Evolutionary conservation across 1,284 basidiomycete species (phyloP).

Genomic region (Ceratobasidium sp.): DNA sequence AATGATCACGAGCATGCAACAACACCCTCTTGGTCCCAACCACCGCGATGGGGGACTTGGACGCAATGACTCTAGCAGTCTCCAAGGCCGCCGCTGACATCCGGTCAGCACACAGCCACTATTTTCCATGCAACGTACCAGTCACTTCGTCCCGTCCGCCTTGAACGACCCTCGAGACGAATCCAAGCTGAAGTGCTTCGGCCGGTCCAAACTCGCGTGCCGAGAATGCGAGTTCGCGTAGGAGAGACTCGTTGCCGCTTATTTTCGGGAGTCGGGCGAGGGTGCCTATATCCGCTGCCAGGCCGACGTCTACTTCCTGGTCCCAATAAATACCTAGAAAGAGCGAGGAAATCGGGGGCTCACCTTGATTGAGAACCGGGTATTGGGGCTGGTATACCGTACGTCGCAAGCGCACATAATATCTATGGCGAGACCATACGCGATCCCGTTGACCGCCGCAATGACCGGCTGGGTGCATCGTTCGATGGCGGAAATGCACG

Average conservation of each 20-base stretch:
- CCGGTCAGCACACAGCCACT: slow-evolving; percentile 51
- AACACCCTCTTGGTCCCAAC: slow-evolving; percentile 81
- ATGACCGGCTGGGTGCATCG: slow-evolving; percentile 85
- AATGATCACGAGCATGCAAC: slow-evolving; percentile 77
- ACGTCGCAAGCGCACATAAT: slow-evolving; percentile 83
- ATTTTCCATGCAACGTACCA: slow-evolving; percentile 42
- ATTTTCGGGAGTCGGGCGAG: slow-evolving; percentile 86
- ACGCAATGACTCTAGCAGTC: slow-evolving; percentile 70
- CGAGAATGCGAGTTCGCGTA: slow-evolving; percentile 81
- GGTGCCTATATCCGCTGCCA: slow-evolving; percentile 91
- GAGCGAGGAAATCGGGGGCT: not conserved
- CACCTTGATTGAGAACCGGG: slow-evolving; percentile 80
- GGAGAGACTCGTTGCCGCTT: slow-evolving; percentile 78
- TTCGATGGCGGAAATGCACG: slow-evolving; percentile 72
- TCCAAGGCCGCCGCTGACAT: slow-evolving; percentile 63
- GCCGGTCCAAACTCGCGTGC: slow-evolving; percentile 71
- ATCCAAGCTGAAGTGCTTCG: slow-evolving; percentile 77
- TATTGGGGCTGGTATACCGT: slow-evolving; percentile 69
- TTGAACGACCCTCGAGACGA: slow-evolving; percentile 76
- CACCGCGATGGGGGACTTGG: slow-evolving; percentile 84
- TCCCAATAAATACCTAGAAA: not conserved
- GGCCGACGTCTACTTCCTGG: slow-evolving; percentile 90
- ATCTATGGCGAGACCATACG: slow-evolving; percentile 79
- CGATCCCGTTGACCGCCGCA: slow-evolving; percentile 77
- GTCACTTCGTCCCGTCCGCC: slow-evolving; percentile 65